Conservation (phyloP, 164 flowering plant species). For the Magnolia changhungtana region DNA sequence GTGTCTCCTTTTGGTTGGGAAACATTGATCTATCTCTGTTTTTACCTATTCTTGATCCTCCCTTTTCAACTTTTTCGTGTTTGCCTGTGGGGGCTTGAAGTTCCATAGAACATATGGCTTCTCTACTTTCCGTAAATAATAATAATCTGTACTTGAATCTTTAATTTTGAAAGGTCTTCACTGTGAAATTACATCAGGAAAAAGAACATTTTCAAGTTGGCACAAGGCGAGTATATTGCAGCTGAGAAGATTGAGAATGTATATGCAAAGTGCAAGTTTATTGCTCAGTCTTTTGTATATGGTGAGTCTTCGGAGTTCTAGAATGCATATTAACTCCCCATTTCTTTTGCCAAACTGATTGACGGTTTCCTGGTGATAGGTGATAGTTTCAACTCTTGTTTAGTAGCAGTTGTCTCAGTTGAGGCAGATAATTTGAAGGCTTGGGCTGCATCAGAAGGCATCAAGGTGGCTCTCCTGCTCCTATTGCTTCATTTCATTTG, state of each 20-base stretch:
- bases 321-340: neutral
- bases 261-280: constrained; percentile 86
- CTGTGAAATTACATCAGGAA: constrained; percentile 46
- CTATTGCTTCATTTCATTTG: neutral
- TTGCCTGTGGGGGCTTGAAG: too few relatives aligned
- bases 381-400: constrained; percentile 81
- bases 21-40: too few relatives aligned
- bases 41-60: too few relatives aligned
- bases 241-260: constrained; percentile 98
- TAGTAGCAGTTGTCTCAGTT: constrained; percentile 77
- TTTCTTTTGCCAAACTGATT: neutral
- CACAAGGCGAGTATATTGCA: constrained; percentile 98
- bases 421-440: constrained; percentile 67
- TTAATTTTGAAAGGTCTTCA: too few relatives aligned
- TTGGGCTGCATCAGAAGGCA: constrained; percentile 80
- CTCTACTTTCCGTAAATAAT: too few relatives aligned
- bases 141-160: too few relatives aligned
- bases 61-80: too few relatives aligned
- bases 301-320: constrained; percentile 40
- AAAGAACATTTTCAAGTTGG: constrained; percentile 94
- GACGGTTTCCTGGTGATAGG: constrained; percentile 38
- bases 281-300: constrained; percentile 88
- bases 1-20: too few relatives aligned
- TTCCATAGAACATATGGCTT: too few relatives aligned
- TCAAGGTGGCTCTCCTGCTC: constrained; percentile 40